These are phyloP conservation scores for Crucibulum laeve DNA, from an alignment of 768 basidiomycete species.

Conservation along the genomic window DNA sequence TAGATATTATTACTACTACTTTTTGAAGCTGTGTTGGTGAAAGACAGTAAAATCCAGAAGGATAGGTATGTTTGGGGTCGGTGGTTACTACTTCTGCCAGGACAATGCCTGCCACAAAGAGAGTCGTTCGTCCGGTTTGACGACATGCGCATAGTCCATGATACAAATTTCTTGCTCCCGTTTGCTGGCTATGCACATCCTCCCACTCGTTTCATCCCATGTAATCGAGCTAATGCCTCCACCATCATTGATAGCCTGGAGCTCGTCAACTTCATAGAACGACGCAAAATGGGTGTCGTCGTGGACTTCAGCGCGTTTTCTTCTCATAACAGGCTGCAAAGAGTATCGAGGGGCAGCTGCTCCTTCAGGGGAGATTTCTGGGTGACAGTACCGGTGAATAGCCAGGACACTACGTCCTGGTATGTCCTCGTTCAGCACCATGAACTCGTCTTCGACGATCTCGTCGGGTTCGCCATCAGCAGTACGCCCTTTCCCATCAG, in stretches of 20 bases:
- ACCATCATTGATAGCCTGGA: conserved; percentile 10
- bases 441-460: too few relatives aligned
- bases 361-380: too few relatives aligned
- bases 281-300: conserved; percentile 9
- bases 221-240: conserved; percentile 43
- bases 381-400: too few relatives aligned
- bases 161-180: conserved; percentile 36
- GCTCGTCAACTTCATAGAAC: conserved; percentile 7
- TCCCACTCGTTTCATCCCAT: conserved; percentile 65
- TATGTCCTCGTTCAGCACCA: too few relatives aligned
- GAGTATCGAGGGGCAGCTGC: neutral
- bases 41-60: too few relatives aligned
- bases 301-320: conserved; percentile 15
- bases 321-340: conserved; percentile 3
- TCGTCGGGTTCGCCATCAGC: too few relatives aligned
- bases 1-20: too few relatives aligned
- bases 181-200: conserved; percentile 48
- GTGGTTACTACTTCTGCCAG: too few relatives aligned
- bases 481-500: too few relatives aligned
- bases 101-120: conserved; percentile 23
- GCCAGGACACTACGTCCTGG: too few relatives aligned
- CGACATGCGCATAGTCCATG: conserved; percentile 39
- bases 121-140: conserved; percentile 22
- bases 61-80: too few relatives aligned
- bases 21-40: too few relatives aligned